phyloP scores from a whole-genome alignment of 768 basidiomycete species.

The Cystoderma amianthinum region DNA sequence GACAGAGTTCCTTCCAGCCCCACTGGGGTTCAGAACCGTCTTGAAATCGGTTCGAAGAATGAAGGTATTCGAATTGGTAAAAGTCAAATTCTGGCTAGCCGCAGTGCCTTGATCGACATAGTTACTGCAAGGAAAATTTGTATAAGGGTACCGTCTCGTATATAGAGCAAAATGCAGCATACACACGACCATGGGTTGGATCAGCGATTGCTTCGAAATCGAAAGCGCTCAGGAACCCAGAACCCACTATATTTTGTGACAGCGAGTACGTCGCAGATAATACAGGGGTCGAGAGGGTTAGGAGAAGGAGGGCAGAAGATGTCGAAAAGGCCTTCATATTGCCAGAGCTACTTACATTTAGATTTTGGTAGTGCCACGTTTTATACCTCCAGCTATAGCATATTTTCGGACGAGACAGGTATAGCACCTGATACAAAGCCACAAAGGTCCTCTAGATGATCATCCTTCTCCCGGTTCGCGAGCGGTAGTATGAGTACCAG shows the following conservation, averaged over 20 bases:
- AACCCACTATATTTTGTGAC: constrained; percentile 33
- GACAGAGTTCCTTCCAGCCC: constrained; percentile 49
- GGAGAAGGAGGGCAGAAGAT: too few relatives aligned
- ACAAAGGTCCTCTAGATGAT: too few relatives aligned
- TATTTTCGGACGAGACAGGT: too few relatives aligned
- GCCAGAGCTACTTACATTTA: too few relatives aligned
- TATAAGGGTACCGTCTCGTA: neutral
- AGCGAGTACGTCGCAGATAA: constrained; percentile 35
- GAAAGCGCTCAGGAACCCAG: constrained; percentile 44
- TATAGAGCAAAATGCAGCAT: constrained; percentile 10
- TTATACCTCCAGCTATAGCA: too few relatives aligned
- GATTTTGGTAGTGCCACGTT: too few relatives aligned
- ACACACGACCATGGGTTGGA: constrained; percentile 61
- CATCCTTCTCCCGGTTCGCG: too few relatives aligned
- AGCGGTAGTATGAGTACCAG: too few relatives aligned
- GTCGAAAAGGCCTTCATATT: too few relatives aligned
- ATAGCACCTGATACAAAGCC: too few relatives aligned
- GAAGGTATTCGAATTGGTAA: constrained; percentile 37
- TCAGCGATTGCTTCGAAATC: constrained; percentile 40
- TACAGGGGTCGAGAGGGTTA: too few relatives aligned
- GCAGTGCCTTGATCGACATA: constrained; percentile 35
- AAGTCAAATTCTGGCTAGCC: constrained; percentile 43
- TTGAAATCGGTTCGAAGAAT: constrained; percentile 46
- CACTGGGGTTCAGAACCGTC: constrained; percentile 33
- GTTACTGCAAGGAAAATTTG: constrained; percentile 18